Percentiles rank a stretch among this genome's conserved stretches.
Conservation (phyloP, 805 yeast species). For the Zygoascus ofunaensis region DNA sequence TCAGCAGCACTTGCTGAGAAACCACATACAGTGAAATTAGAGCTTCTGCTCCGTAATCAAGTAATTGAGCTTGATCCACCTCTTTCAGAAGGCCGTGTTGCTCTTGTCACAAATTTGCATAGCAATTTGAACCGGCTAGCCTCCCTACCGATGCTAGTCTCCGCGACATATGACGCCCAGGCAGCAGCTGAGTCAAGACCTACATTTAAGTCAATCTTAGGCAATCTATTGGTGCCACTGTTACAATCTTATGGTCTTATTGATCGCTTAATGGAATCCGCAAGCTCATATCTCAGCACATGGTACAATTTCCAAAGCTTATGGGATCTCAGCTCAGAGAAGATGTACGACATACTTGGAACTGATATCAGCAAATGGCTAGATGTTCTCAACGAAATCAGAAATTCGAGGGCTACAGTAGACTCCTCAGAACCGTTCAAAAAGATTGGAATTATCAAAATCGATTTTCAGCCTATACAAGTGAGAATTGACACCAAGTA, state of each 20-base stretch:
- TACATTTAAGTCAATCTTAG: constrained; percentile 10
- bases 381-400: constrained; percentile 35
- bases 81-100: constrained; percentile 16
- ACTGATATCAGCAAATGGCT: constrained; percentile 41
- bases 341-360: constrained; percentile 31
- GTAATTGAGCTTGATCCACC: constrained; percentile 24
- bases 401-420: constrained; percentile 37
- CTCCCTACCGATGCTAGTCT: constrained; percentile 10
- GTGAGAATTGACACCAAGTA: constrained; percentile 43
- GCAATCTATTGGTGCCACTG: constrained; percentile 14
- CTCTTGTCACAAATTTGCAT: constrained; percentile 16
- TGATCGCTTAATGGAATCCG: constrained; percentile 27
- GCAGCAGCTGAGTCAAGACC: constrained; percentile 1
- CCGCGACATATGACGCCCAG: constrained; percentile 11
- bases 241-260: constrained; percentile 23
- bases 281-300: constrained; percentile 32
- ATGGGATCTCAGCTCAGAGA: constrained; percentile 46
- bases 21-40: constrained; percentile 16
- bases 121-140: constrained; percentile 13
- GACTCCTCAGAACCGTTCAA: constrained; percentile 39
- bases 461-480: constrained; percentile 48
- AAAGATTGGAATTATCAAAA: constrained; percentile 34
- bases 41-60: constrained; percentile 23
- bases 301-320: constrained; percentile 53
- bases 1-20: constrained; percentile 1